Evolutionary conservation across 768 basidiomycete species (phyloP).

Genomic region (Tulasnella sp.): DNA sequence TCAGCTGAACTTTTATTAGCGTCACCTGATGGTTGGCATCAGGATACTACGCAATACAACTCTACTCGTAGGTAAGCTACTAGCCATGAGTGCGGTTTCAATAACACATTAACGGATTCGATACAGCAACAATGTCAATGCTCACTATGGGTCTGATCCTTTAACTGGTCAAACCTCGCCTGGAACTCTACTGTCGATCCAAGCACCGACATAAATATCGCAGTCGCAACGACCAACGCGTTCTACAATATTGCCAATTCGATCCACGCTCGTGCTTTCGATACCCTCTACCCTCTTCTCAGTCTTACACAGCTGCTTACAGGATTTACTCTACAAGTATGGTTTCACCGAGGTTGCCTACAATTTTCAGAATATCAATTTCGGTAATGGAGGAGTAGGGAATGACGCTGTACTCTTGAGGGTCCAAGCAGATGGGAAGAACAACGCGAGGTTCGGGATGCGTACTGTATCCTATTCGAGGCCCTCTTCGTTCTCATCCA

Average conservation of each 20-base stretch:
- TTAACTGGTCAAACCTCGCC: slow-evolving; percentile 30
- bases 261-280: slow-evolving; percentile 35
- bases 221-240: slow-evolving; percentile 38
- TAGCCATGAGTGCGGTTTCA: no score
- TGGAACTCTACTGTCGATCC: slow-evolving; percentile 30
- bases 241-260: slow-evolving; percentile 52
- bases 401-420: slow-evolving; percentile 29
- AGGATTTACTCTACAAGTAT: slow-evolving; percentile 30
- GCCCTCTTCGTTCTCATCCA: slow-evolving; percentile 25
- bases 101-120: no score
- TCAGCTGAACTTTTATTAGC: no score
- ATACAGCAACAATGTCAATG: slow-evolving; percentile 32
- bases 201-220: slow-evolving; percentile 35
- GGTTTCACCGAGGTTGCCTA: slow-evolving; percentile 48
- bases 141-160: slow-evolving; percentile 20
- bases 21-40: slow-evolving; percentile 50
- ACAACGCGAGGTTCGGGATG: no score
- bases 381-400: slow-evolving; percentile 28
- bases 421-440: no score
- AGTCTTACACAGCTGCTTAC: background rate
- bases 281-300: no score
- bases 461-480: no score
- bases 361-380: no score
- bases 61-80: slow-evolving; percentile 23
- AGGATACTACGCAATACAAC: slow-evolving; percentile 28